Evolutionary conservation across 2,329 filamentous ascomycete species (phyloP).

Genomic region (Diaporthe velutina): DNA sequence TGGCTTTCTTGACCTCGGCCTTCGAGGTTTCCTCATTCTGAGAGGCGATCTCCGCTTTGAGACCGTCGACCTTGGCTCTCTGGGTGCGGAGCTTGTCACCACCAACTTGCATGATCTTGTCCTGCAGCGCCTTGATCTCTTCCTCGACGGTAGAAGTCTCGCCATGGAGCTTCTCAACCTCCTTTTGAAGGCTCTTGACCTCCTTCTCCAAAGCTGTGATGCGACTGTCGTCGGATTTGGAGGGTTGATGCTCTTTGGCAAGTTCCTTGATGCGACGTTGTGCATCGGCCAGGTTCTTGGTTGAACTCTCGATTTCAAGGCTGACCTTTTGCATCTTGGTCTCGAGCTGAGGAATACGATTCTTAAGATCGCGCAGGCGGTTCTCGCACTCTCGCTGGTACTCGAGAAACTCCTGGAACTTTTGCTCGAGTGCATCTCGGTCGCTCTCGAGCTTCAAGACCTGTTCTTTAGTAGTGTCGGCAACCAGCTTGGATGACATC

Average conservation of each 20-base stretch:
- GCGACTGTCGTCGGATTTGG: slow-evolving; percentile 82
- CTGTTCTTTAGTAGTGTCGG: slow-evolving; percentile 88
- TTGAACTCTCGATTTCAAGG: slow-evolving; percentile 89
- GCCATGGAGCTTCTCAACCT: slow-evolving; percentile 82
- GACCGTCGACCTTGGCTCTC: slow-evolving; percentile 88
- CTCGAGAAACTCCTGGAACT: slow-evolving; percentile 87
- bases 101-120: slow-evolving; percentile 98
- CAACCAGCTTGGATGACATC: slow-evolving; percentile 96
- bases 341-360: slow-evolving; percentile 86
- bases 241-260: slow-evolving; percentile 82
- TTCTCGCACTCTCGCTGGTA: slow-evolving; percentile 85
- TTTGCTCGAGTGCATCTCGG: slow-evolving; percentile 85
- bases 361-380: slow-evolving; percentile 77
- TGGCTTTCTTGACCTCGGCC: slow-evolving; percentile 88
- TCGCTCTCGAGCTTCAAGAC: slow-evolving; percentile 89
- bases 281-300: slow-evolving; percentile 86
- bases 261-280: slow-evolving; percentile 89
- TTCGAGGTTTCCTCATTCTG: slow-evolving; percentile 86
- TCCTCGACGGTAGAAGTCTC: slow-evolving; percentile 93
- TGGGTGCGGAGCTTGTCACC: slow-evolving; percentile 93
- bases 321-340: slow-evolving; percentile 92
- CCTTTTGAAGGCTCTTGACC: slow-evolving; percentile 79
- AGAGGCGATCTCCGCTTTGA: slow-evolving; percentile 87
- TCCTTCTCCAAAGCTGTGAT: slow-evolving; percentile 81
- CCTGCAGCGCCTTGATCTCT: slow-evolving; percentile 92